Base-by-base conservation (phyloP, 805 yeast genomes). In the Candida ortonii region DNA sequence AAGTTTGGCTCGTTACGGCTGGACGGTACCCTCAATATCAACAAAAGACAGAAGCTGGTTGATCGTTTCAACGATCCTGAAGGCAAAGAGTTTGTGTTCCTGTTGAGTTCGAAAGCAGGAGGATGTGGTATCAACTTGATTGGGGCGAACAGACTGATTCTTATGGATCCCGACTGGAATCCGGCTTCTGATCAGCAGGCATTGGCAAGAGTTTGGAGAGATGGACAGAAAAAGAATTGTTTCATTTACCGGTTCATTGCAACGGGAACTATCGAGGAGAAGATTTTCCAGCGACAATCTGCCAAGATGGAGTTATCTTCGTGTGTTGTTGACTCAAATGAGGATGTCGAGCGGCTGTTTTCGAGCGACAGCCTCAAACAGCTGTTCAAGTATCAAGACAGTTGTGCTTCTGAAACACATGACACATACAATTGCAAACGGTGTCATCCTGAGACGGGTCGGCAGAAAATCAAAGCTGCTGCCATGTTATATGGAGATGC, bases 111-210 rank as follows among this genome's bases (percentile, higher is more conserved):
- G 6, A 93, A 93, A 59, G 98, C 98, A 1, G 98, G 98, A 50
- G 98, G 98, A 1, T 93, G 98, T 68, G 98, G 98, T 62, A 86
- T 93, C 52, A 93, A 93, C 57, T 71, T 93, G 50, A 90, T 93
- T 51, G 98, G 98, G 9, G 98, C 97, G 3, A 93, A 93, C 47
- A 71, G 98, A 43, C 67, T 93, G 43, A 76, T 93, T 14, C 65
- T 93, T 30, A 68, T 93, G 54, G 98, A 93, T 56, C 80, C 80
- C 0, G 98, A 93, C 57, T 93, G 98, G 98, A 90, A 90, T 53
- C 98, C 98, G 0, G 97, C 98, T 0, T 82, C 96, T 1, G 98
- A 90, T 55, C 97, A 93, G 57, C 98, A 90, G 62, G 97, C 97
- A 0, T 68, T 93, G 43, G 97, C 97, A 0, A 75, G 98, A 59